Percentiles rank a stretch among this genome's conserved stretches.
Evolutionary conservation across 305 asterid species (phyloP).

Genomic region (Fraxinus platypoda): DNA sequence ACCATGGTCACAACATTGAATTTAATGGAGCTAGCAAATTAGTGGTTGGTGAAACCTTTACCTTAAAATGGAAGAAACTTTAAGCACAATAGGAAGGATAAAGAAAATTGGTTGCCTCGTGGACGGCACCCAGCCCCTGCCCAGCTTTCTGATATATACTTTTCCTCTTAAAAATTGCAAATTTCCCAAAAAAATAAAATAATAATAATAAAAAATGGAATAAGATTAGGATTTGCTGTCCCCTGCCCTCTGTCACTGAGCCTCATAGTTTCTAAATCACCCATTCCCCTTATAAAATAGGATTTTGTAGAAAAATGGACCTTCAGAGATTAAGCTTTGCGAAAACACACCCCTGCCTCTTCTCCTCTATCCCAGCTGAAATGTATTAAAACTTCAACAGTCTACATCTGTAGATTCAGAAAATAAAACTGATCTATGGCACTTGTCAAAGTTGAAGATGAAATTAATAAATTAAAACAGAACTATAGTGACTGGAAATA

Average conservation of each 20-base stretch:
- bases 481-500: not conserved
- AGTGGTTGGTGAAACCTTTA: not conserved
- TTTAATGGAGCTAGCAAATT: not conserved
- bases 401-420: not conserved
- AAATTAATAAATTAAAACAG: not conserved
- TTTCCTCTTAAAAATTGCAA: not conserved
- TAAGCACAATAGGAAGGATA: not conserved
- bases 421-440: not conserved
- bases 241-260: not conserved
- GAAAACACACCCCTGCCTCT: not conserved
- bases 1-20: not conserved
- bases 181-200: not conserved
- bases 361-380: not conserved
- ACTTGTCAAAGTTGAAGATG: not conserved
- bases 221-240: not conserved
- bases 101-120: not conserved
- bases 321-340: not conserved
- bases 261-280: not conserved
- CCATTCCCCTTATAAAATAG: not conserved
- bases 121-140: not conserved
- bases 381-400: not conserved
- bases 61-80: not conserved
- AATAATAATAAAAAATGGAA: not conserved
- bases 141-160: not conserved
- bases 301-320: not conserved